phyloP scores from a whole-genome alignment of 306 rosid genomes.

The Fagus sylvatica region DNA sequence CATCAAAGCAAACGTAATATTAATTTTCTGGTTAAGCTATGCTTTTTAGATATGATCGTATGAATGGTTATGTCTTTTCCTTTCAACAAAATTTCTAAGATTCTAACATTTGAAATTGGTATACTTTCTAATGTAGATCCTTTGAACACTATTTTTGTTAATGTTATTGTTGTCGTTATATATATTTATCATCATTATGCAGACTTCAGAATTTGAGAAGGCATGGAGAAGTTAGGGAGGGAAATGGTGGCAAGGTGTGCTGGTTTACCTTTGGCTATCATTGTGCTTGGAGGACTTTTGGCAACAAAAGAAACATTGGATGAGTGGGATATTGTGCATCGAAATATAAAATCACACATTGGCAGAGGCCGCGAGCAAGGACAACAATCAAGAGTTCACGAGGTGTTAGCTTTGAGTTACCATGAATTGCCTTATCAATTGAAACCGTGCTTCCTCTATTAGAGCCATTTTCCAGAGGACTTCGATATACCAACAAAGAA shows the following conservation, averaged over 20 bases:
- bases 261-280: slow-evolving; percentile 56
- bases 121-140: background rate
- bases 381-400: slow-evolving; percentile 24
- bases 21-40: too few relatives aligned
- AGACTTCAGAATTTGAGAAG: slow-evolving; percentile 23
- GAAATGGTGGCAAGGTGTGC: slow-evolving; percentile 55
- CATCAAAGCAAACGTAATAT: too few relatives aligned
- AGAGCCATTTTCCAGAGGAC: slow-evolving; percentile 60
- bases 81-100: background rate
- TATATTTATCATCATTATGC: slow-evolving; percentile 8
- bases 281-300: slow-evolving; percentile 56
- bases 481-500: slow-evolving; percentile 40
- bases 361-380: slow-evolving; percentile 38
- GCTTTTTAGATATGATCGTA: too few relatives aligned
- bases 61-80: too few relatives aligned
- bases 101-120: background rate
- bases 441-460: slow-evolving; percentile 52
- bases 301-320: slow-evolving; percentile 38
- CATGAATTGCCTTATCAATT: slow-evolving; percentile 41
- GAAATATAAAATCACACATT: slow-evolving; percentile 29
- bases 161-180: background rate
- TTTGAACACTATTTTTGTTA: background rate
- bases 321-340: slow-evolving; percentile 43
- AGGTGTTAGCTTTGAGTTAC: slow-evolving; percentile 53
- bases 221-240: slow-evolving; percentile 37